These are phyloP conservation scores for Ceratocystis diversiconidia DNA, from an alignment of 2,329 filamentous ascomycete species.

Conservation along the genomic window DNA sequence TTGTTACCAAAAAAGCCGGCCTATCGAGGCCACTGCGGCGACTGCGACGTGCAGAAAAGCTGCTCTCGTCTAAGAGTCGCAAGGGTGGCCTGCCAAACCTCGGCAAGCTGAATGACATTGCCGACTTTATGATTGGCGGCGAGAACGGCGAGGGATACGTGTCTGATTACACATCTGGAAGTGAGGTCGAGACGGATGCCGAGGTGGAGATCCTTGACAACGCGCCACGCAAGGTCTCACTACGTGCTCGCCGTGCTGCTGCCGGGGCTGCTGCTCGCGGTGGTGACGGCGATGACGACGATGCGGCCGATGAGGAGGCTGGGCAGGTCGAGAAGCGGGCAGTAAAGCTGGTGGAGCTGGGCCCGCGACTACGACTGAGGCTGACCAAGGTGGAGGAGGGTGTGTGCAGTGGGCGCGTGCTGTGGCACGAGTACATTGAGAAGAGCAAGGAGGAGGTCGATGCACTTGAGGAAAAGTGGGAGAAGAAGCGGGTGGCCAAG, in stretches of 20 bases:
- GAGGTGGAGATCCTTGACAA: slow-evolving; percentile 75
- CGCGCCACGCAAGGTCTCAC: slow-evolving; percentile 43
- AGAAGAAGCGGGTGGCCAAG: slow-evolving; percentile 63
- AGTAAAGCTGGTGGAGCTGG: slow-evolving; percentile 83
- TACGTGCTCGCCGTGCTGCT: slow-evolving; percentile 28
- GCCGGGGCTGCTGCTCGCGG: slow-evolving; percentile 24
- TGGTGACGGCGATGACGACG: slow-evolving; percentile 29
- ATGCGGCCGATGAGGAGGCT: slow-evolving; percentile 3
- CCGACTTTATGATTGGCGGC: slow-evolving; percentile 82
- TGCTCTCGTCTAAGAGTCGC: slow-evolving; percentile 46
- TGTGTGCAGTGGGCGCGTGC: slow-evolving; percentile 71
- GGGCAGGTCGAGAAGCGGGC: slow-evolving; percentile 65
- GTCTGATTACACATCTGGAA: slow-evolving; percentile 72
- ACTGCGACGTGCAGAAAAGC: slow-evolving; percentile 72
- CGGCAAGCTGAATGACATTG: slow-evolving; percentile 79
- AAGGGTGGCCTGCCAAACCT: slow-evolving; percentile 64
- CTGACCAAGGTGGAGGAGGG: slow-evolving; percentile 96
- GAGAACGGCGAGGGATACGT: slow-evolving; percentile 69
- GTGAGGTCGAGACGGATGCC: slow-evolving; percentile 83
- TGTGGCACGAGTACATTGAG: slow-evolving; percentile 94
- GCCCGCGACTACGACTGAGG: slow-evolving; percentile 74
- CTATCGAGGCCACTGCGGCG: slow-evolving; percentile 72
- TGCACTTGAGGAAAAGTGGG: slow-evolving; percentile 71
- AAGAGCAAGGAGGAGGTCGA: slow-evolving; percentile 68
- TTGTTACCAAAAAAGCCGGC: slow-evolving; percentile 75